Conservation (phyloP, 176 grass and related monocot genomes). For the Secale cereale region DNA sequence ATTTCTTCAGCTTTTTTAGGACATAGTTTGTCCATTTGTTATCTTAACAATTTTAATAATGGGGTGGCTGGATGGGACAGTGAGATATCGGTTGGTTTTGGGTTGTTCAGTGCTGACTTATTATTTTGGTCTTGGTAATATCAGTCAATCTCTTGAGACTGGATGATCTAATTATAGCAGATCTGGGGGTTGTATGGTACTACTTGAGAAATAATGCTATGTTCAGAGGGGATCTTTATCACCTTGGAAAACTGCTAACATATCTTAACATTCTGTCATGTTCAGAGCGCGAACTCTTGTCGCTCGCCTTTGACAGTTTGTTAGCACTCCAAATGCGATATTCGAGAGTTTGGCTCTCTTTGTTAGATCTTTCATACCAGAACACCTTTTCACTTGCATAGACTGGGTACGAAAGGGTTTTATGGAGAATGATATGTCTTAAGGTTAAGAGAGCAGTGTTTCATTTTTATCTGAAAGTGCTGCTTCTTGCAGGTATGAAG, state of each 20-base stretch:
- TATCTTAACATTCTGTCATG: background rate
- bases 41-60: background rate
- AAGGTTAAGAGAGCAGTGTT: slow-evolving; percentile 16
- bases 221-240: background rate
- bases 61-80: background rate
- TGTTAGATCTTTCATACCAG: background rate
- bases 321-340: background rate
- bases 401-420: slow-evolving; percentile 9
- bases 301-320: background rate
- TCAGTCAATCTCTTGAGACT: background rate
- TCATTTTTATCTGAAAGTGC: slow-evolving; percentile 2
- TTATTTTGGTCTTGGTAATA: background rate
- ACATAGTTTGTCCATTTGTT: background rate
- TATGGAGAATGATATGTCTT: background rate
- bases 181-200: background rate
- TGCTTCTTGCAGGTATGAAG: slow-evolving; percentile 66
- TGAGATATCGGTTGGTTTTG: background rate
- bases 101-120: background rate
- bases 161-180: background rate
- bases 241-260: background rate
- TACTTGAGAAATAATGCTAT: background rate
- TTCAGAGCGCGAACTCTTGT: background rate
- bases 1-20: background rate
- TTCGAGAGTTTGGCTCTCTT: background rate
- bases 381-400: slow-evolving; percentile 9